These are phyloP conservation scores for Simmondsia chinensis DNA, from an alignment of 148 eudicot genomes.

Conservation along the genomic window DNA sequence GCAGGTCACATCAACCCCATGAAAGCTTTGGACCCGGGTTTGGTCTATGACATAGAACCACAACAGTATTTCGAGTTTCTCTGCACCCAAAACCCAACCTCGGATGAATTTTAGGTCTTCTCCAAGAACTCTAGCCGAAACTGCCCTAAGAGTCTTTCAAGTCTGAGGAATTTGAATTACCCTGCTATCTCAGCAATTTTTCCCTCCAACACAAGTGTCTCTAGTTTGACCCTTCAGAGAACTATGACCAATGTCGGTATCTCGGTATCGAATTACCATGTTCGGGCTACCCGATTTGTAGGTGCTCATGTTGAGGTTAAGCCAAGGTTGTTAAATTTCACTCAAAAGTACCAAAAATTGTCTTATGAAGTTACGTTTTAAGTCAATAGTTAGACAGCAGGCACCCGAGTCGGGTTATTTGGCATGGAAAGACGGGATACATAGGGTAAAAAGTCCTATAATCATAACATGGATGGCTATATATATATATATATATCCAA, in stretches of 20 bases:
- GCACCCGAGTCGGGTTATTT: slow-evolving; percentile 60
- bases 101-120: slow-evolving; percentile 46
- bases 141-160: slow-evolving; percentile 27
- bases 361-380: slow-evolving; percentile 58
- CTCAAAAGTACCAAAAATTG: slow-evolving; percentile 32
- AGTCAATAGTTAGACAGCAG: slow-evolving; percentile 24
- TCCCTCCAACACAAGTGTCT: slow-evolving; percentile 18
- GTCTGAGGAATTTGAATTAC: slow-evolving; percentile 67
- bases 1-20: slow-evolving; percentile 81
- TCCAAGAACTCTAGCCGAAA: slow-evolving; percentile 35
- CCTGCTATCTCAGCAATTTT: slow-evolving; percentile 76
- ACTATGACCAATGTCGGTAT: slow-evolving; percentile 81
- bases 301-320: slow-evolving; percentile 53
- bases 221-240: slow-evolving; percentile 44
- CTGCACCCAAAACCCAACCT: slow-evolving; percentile 52
- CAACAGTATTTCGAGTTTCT: slow-evolving; percentile 81
- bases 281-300: slow-evolving; percentile 38
- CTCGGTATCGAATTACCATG: slow-evolving; percentile 55
- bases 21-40: slow-evolving; percentile 73
- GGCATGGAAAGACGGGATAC: slow-evolving; percentile 74
- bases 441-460: slow-evolving; percentile 71
- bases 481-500: too few species aligned
- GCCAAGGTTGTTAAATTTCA: slow-evolving; percentile 51
- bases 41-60: slow-evolving; percentile 59
- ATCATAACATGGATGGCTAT: slow-evolving; percentile 68